These are phyloP conservation scores for Tricholoma saponaceum DNA, from an alignment of 768 basidiomycete genomes.

Conservation along the genomic window DNA sequence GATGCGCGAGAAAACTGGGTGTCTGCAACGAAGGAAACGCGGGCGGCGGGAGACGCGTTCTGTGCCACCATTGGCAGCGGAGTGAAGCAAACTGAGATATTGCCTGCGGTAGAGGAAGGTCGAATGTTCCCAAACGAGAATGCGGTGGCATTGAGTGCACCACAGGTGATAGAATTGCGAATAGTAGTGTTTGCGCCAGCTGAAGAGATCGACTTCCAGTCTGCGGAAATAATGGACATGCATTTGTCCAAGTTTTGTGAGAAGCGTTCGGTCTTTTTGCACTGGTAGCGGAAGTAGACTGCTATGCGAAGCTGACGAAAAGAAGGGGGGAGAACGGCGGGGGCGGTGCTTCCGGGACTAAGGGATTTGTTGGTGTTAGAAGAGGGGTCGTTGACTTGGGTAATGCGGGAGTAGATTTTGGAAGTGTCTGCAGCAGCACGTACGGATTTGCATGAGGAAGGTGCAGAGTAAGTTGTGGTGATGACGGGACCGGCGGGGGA, in stretches of 20 bases:
- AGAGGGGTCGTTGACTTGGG: slow-evolving; percentile 35
- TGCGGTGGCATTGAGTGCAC: slow-evolving; percentile 35
- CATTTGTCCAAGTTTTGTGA: slow-evolving; percentile 70
- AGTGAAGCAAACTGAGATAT: slow-evolving; percentile 51
- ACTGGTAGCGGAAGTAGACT: slow-evolving; percentile 50
- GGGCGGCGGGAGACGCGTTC: slow-evolving; percentile 53
- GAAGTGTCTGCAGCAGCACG: slow-evolving; percentile 39
- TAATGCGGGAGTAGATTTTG: slow-evolving; percentile 27
- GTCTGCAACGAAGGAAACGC: slow-evolving; percentile 71
- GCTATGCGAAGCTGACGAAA: slow-evolving; percentile 38
- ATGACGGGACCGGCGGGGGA: slow-evolving; percentile 70
- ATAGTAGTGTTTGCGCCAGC: slow-evolving; percentile 74
- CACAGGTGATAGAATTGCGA: slow-evolving; percentile 51
- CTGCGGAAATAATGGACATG: slow-evolving; percentile 76
- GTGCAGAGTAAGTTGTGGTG: slow-evolving; percentile 52
- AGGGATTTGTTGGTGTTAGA: slow-evolving; percentile 22
- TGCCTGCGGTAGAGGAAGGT: slow-evolving; percentile 37
- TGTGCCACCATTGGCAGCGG: slow-evolving; percentile 27
- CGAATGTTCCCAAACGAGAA: slow-evolving; percentile 62
- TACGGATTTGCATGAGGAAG: slow-evolving; percentile 29
- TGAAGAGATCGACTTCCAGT: slow-evolving; percentile 71
- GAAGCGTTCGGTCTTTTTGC: slow-evolving; percentile 57
- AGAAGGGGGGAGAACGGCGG: slow-evolving; percentile 68
- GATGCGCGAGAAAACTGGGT: slow-evolving; percentile 35
- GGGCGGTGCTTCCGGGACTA: slow-evolving; percentile 52